A percentile compares a stretch with the other conserved stretches of the same genome.
These are phyloP conservation scores for Geotrichum ghanense DNA, from an alignment of 805 yeast species.

Conservation along the genomic window DNA sequence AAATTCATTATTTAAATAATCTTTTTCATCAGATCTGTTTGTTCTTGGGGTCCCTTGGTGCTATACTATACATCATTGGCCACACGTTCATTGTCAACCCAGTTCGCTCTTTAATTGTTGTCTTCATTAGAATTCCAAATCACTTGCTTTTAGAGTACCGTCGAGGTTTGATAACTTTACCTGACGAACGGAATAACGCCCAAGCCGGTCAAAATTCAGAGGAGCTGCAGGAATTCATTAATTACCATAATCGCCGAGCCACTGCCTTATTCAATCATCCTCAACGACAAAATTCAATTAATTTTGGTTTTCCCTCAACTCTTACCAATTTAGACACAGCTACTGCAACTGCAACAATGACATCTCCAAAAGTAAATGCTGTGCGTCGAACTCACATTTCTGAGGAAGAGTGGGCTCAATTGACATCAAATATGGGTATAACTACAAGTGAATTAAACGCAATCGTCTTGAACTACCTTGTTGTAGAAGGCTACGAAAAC, in stretches of 20 bases:
- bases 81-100: constrained; percentile 1
- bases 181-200: neutral
- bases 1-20: constrained; percentile 10
- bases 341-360: neutral
- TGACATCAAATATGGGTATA: constrained; percentile 2
- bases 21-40: constrained; percentile 7
- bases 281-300: neutral
- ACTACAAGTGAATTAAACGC: constrained; percentile 28
- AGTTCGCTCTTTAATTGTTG: neutral
- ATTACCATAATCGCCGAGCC: constrained; percentile 1
- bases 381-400: neutral
- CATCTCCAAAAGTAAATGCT: neutral
- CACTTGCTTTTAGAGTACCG: neutral
- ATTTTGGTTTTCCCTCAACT: neutral
- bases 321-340: no score
- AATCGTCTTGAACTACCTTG: constrained; percentile 59
- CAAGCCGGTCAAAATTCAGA: neutral
- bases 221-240: neutral
- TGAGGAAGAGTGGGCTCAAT: constrained; percentile 1
- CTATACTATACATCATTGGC: neutral
- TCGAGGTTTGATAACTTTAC: neutral
- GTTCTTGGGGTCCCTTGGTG: neutral
- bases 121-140: neutral
- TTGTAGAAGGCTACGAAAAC: constrained; percentile 65
- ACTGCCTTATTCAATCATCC: neutral